Percentiles rank a stretch among this genome's conserved stretches.
Conservation (phyloP, 345 rosid species). For the Mallotus nudiflorus region DNA sequence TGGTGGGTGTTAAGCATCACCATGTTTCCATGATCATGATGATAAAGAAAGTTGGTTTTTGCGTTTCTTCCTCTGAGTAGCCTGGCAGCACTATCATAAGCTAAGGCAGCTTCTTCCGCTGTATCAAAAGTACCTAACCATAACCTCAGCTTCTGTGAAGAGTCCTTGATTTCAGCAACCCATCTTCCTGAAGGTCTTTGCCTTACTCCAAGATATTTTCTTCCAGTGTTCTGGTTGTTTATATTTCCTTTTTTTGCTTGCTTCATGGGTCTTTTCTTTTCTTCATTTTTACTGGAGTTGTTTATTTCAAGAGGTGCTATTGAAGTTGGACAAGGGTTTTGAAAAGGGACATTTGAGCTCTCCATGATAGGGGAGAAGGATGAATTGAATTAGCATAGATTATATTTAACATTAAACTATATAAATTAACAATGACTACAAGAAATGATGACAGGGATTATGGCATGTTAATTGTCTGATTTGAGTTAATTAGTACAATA, state of each 20-base stretch:
- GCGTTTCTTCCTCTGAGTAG: constrained; percentile 50
- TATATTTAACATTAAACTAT: background rate
- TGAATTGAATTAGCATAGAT: background rate
- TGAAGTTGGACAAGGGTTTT: constrained; percentile 1
- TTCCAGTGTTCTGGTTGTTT: background rate
- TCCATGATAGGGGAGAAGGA: constrained; percentile 7
- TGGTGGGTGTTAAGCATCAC: background rate
- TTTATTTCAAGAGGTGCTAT: background rate
- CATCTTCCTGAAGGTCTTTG: constrained; percentile 64
- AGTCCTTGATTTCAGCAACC: constrained; percentile 60
- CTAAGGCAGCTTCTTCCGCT: constrained; percentile 52
- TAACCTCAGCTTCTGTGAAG: constrained; percentile 54
- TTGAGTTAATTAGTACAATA: background rate
- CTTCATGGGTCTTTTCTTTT: constrained; percentile 14
- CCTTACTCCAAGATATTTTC: constrained; percentile 51
- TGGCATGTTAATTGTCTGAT: background rate
- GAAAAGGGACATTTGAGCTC: constrained; percentile 3
- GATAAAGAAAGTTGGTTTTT: constrained; percentile 42
- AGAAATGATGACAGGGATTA: constrained; percentile 14
- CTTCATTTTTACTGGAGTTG: constrained; percentile 11
- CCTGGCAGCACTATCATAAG: constrained; percentile 53
- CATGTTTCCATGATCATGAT: background rate
- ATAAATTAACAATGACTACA: background rate
- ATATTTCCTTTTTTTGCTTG: background rate
- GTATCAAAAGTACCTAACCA: constrained; percentile 55